Evolutionary conservation across 176 grass and related monocot genomes (phyloP).

Genomic region (Rhynchospora breviuscula): DNA sequence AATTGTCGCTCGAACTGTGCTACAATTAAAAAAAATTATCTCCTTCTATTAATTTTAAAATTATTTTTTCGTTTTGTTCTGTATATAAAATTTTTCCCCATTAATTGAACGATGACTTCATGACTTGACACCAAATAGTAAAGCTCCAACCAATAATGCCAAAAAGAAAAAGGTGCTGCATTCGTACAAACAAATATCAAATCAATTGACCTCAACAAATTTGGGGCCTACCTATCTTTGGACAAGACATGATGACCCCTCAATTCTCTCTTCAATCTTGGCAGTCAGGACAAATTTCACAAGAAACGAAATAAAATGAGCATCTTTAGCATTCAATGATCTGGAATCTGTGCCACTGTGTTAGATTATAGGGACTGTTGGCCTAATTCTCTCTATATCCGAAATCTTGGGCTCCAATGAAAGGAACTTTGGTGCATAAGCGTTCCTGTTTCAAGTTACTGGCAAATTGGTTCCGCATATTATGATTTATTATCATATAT

Average conservation of each 20-base stretch:
- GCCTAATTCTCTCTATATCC: neutral
- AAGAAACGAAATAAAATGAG: neutral
- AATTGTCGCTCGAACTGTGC: too few relatives aligned
- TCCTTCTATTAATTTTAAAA: too few relatives aligned
- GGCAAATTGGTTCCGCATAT: too few relatives aligned
- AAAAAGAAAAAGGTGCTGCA: neutral
- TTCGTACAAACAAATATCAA: neutral
- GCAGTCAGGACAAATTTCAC: neutral
- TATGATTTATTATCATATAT: too few relatives aligned
- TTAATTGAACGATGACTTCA: neutral
- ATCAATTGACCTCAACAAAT: neutral
- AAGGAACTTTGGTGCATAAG: too few relatives aligned
- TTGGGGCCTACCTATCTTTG: neutral
- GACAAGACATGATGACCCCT: neutral
- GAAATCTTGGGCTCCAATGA: too few relatives aligned
- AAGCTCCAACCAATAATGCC: neutral
- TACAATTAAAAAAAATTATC: too few relatives aligned
- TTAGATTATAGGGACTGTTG: neutral
- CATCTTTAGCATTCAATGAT: slow-evolving; percentile 2
- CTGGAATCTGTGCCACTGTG: neutral
- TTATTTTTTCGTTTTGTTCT: too few relatives aligned
- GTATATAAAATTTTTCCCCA: too few relatives aligned
- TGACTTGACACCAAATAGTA: slow-evolving; percentile 8
- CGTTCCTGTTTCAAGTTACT: too few relatives aligned
- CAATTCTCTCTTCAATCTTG: neutral